Conservation (phyloP, 441 rosid genomes). For the Populus hybrid region DNA sequence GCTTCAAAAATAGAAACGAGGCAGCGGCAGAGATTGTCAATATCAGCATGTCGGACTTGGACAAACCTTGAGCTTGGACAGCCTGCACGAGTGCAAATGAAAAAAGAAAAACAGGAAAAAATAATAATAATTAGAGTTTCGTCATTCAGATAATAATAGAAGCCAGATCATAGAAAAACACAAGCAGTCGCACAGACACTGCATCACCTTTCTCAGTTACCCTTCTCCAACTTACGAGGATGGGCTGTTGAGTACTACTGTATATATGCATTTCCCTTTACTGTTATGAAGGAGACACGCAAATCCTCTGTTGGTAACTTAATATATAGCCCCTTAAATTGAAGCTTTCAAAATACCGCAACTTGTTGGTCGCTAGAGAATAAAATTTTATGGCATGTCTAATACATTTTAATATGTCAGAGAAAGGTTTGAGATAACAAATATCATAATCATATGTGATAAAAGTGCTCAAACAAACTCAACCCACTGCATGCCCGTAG, state of each 20-base stretch:
- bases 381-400: not conserved
- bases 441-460: not conserved
- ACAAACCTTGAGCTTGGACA: conserved; percentile 24
- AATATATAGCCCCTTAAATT: not conserved
- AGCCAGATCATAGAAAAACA: not conserved
- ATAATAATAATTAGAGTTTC: not conserved
- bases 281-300: not conserved
- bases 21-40: conserved; percentile 30
- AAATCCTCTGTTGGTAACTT: not conserved
- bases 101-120: not conserved
- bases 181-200: not conserved
- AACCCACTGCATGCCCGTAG: not conserved
- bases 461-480: not conserved
- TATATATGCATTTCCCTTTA: not conserved
- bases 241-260: not conserved
- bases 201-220: not conserved
- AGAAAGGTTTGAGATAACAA: not conserved
- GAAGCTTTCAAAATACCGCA: not conserved
- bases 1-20: conserved; percentile 39
- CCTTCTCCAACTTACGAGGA: not conserved
- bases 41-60: conserved; percentile 20
- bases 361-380: not conserved
- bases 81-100: conserved; percentile 36
- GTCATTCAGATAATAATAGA: not conserved
- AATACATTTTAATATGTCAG: not conserved